Conservation (phyloP, 805 yeast genomes). For the Brettanomyces custersianus region DNA sequence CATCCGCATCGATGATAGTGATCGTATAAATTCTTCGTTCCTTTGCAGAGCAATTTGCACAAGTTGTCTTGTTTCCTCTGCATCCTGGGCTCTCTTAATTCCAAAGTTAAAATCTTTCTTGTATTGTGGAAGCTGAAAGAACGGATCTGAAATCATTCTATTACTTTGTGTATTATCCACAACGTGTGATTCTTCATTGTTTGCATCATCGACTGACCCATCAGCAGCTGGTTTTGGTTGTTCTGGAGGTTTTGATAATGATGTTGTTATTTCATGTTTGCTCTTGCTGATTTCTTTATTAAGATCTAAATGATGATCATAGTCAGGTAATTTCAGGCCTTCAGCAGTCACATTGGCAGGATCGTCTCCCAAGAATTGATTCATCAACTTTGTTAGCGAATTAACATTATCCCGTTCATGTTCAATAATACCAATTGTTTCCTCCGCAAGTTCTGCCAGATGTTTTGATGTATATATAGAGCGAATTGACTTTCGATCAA, state of each 20-base stretch:
- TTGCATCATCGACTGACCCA: slow-evolving; percentile 3
- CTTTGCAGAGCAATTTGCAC: slow-evolving; percentile 75
- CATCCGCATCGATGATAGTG: slow-evolving; percentile 61
- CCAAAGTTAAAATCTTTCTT: slow-evolving; percentile 42
- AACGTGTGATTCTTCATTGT: slow-evolving; percentile 3
- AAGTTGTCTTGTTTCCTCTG: slow-evolving; percentile 64
- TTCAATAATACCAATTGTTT: slow-evolving; percentile 70
- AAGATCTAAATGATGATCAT: slow-evolving; percentile 52
- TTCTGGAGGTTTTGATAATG: slow-evolving; percentile 12
- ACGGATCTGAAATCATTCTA: slow-evolving; percentile 37
- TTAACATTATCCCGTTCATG: slow-evolving; percentile 74
- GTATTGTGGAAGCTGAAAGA: slow-evolving; percentile 54
- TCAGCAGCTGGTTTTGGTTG: slow-evolving; percentile 7
- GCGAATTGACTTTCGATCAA: slow-evolving; percentile 59
- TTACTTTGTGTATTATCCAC: slow-evolving; percentile 6
- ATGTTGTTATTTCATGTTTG: too few relatives aligned
- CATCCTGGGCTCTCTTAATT: slow-evolving; percentile 37
- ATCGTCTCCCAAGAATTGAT: slow-evolving; percentile 81
- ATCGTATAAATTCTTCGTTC: slow-evolving; percentile 77
- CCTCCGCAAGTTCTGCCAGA: slow-evolving; percentile 54
- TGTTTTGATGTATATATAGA: slow-evolving; percentile 52
- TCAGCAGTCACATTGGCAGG: slow-evolving; percentile 58
- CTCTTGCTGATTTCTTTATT: slow-evolving; percentile 16
- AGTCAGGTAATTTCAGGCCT: slow-evolving; percentile 55
- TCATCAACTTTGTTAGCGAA: slow-evolving; percentile 60